A percentile compares a stretch with the other conserved stretches of the same genome.
Conservation (phyloP, 208 protist species). For the Angomonas desouzai region DNA sequence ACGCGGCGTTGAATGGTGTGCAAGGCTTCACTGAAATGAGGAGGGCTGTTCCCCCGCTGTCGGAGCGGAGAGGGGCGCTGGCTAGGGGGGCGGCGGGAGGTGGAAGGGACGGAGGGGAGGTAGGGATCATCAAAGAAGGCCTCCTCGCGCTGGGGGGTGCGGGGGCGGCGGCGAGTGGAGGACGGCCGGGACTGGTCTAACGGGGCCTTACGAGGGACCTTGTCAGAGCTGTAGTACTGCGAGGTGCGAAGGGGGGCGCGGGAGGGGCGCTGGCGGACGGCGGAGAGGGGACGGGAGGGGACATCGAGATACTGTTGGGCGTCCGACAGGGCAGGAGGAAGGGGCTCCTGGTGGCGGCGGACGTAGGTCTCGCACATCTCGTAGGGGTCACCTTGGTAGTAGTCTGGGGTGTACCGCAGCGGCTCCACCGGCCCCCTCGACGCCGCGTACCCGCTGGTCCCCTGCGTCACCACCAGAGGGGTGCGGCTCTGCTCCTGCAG, state of each 20-base stretch:
- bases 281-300: neutral
- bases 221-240: slow-evolving; percentile 5
- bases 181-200: slow-evolving; percentile 3
- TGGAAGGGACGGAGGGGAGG: neutral
- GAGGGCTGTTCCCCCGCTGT: slow-evolving; percentile 9
- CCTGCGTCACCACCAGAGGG: slow-evolving; percentile 11
- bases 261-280: neutral
- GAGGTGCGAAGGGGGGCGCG: slow-evolving; percentile 2
- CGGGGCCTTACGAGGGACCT: neutral
- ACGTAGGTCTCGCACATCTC: slow-evolving; percentile 35
- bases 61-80: neutral
- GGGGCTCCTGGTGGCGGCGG: slow-evolving; percentile 11
- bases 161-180: neutral
- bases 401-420: slow-evolving; percentile 32
- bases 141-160: slow-evolving; percentile 6
- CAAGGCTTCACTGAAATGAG: slow-evolving; percentile 11
- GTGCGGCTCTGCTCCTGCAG: slow-evolving; percentile 18
- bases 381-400: slow-evolving; percentile 26
- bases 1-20: slow-evolving; percentile 9
- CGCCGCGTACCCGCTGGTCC: neutral
- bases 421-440: neutral
- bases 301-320: slow-evolving; percentile 12
- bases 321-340: slow-evolving; percentile 10
- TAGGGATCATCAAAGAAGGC: slow-evolving; percentile 15
- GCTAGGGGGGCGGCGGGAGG: neutral